These are phyloP conservation scores for Epichloe scottii DNA, from an alignment of 2,329 filamentous ascomycete species.

Conservation along the genomic window DNA sequence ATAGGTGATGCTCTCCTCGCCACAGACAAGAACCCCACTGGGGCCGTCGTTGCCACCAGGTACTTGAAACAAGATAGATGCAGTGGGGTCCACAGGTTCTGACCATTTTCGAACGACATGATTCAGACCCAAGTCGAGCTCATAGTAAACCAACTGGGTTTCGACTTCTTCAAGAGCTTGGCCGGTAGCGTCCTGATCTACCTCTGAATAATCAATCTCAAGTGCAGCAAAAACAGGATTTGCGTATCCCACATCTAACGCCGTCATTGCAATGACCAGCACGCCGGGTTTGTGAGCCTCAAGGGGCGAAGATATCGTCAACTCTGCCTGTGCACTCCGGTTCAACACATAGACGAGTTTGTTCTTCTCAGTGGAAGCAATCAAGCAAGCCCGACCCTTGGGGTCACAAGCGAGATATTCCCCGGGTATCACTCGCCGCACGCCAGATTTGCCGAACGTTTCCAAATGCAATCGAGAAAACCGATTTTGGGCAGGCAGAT, in stretches of 20 bases:
- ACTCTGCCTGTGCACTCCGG: constrained; percentile 82
- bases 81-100: constrained; percentile 80
- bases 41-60: constrained; percentile 89
- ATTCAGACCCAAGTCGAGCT: constrained; percentile 90
- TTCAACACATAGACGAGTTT: constrained; percentile 98
- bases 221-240: constrained; percentile 94
- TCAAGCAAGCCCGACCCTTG: constrained; percentile 87
- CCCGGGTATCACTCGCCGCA: constrained; percentile 84
- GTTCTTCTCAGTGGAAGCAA: constrained; percentile 95
- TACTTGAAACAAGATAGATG: constrained; percentile 86
- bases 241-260: constrained; percentile 89
- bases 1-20: constrained; percentile 90
- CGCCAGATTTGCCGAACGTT: constrained; percentile 94
- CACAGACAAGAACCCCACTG: constrained; percentile 88
- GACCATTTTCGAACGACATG: constrained; percentile 97
- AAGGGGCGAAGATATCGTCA: constrained; percentile 92
- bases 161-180: constrained; percentile 71
- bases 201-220: constrained; percentile 85
- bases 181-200: constrained; percentile 81
- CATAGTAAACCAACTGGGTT: constrained; percentile 91
- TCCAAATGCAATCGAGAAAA: constrained; percentile 88
- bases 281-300: constrained; percentile 93
- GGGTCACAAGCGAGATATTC: constrained; percentile 94
- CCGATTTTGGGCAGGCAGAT: constrained; percentile 70
- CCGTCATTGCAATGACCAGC: constrained; percentile 75